phyloP scores from a whole-genome alignment of 176 grass and related monocot species.

The Oryza australiensis region DNA sequence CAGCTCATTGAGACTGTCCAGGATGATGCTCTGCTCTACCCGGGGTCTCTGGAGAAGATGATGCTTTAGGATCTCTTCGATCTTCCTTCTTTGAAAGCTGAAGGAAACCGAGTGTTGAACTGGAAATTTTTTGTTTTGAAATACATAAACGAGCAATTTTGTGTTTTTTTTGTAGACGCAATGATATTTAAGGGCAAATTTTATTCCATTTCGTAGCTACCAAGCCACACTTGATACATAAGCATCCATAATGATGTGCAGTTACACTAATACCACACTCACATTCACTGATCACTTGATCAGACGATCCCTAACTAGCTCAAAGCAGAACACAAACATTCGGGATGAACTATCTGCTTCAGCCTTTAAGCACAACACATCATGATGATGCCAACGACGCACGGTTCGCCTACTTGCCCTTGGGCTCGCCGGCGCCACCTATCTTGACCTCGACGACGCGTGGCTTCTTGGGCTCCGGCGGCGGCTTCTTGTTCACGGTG shows the following conservation, averaged over 20 bases:
- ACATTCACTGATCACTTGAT: background rate
- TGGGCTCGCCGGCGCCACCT: background rate
- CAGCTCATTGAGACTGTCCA: slow-evolving; percentile 53
- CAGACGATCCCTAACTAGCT: background rate
- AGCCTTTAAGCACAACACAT: too few relatives aligned
- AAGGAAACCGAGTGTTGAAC: background rate
- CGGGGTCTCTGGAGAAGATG: slow-evolving; percentile 17
- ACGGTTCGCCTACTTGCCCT: background rate
- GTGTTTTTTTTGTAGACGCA: background rate
- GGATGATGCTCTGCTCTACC: slow-evolving; percentile 43
- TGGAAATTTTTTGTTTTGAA: background rate
- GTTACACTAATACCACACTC: background rate
- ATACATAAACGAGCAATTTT: background rate
- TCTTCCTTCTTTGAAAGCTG: background rate
- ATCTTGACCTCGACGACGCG: slow-evolving; percentile 57
- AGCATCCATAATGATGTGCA: background rate
- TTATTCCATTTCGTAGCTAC: background rate
- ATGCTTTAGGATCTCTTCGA: background rate
- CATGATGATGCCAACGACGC: too few relatives aligned
- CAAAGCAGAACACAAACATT: background rate
- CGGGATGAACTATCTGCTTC: too few relatives aligned
- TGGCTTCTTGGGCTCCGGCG: slow-evolving; percentile 59
- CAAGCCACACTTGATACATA: background rate
- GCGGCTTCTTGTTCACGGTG: slow-evolving; percentile 57
- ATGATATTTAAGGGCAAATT: background rate